A percentile compares a stretch with the other conserved stretches of the same genome.
Evolutionary conservation across 2,329 filamentous ascomycete species (phyloP).

Genomic region (Neophaeococcomyces aloes): DNA sequence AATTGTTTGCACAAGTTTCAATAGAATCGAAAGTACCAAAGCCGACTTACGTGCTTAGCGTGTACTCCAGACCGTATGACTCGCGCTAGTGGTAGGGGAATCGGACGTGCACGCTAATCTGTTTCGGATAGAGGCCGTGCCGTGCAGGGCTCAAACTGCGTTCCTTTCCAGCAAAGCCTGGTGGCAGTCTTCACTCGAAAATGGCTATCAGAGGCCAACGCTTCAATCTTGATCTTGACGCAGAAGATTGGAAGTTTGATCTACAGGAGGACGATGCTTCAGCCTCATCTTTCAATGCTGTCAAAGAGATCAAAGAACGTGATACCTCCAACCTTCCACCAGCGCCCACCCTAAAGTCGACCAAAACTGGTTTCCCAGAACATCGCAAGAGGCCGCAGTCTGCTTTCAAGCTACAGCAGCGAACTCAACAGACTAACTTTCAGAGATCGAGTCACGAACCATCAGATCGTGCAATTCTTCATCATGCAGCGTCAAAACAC

Average conservation of each 20-base stretch:
- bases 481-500: conserved; percentile 15
- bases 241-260: conserved; percentile 30
- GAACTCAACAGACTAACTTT: conserved; percentile 11
- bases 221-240: conserved; percentile 51
- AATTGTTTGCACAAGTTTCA: too few relatives aligned
- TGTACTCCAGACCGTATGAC: too few relatives aligned
- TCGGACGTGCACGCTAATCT: too few relatives aligned
- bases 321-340: conserved; percentile 35
- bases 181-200: neutral
- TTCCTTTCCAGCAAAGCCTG: neutral
- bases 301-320: conserved; percentile 73
- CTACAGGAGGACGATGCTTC: conserved; percentile 24
- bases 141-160: neutral
- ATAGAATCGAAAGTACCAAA: too few relatives aligned
- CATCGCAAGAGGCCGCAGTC: conserved; percentile 66
- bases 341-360: conserved; percentile 50
- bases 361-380: conserved; percentile 70
- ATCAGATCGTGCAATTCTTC: conserved; percentile 18
- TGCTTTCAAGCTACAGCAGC: conserved; percentile 59
- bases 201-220: conserved; percentile 44
- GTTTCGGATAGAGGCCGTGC: neutral
- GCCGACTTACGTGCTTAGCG: too few relatives aligned
- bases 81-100: too few relatives aligned
- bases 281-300: conserved; percentile 32
- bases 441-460: conserved; percentile 14